Percentiles rank a stretch among this genome's conserved stretches.
Conservation (phyloP, 2,329 filamentous ascomycete species). For the Aphanocladium album region DNA sequence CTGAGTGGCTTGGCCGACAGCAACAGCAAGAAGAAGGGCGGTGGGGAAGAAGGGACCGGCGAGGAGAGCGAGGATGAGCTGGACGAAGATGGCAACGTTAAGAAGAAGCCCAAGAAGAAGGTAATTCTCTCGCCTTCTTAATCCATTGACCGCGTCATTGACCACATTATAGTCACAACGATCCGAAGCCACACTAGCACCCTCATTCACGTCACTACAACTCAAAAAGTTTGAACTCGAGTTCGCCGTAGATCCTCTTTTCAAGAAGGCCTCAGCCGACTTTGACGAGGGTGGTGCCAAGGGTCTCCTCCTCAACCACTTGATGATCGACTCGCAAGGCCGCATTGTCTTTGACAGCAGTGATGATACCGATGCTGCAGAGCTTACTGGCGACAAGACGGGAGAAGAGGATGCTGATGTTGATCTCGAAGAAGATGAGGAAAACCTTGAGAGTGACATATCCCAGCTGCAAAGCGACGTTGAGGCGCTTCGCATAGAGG, state of each 20-base stretch:
- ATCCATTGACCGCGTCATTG: too few relatives aligned
- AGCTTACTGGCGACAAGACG: conserved; percentile 60
- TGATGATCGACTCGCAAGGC: conserved; percentile 89
- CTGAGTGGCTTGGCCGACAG: conserved; percentile 90
- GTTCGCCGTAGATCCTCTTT: conserved; percentile 94
- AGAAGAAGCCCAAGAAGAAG: conserved; percentile 69
- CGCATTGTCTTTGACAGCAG: conserved; percentile 98
- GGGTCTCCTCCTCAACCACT: conserved; percentile 86
- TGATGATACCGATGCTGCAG: conserved; percentile 90
- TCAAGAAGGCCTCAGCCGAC: conserved; percentile 97
- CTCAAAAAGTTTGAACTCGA: conserved; percentile 97
- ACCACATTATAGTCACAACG: conserved; percentile 50
- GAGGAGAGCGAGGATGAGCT: conserved; percentile 62
- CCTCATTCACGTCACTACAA: conserved; percentile 81
- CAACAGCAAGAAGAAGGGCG: conserved; percentile 67
- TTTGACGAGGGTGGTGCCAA: conserved; percentile 98
- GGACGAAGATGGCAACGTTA: conserved; percentile 55
- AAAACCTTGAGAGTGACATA: conserved; percentile 25
- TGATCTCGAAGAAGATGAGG: conserved; percentile 33
- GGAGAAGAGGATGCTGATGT: conserved; percentile 35
- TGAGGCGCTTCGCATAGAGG: conserved; percentile 29
- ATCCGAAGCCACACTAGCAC: conserved; percentile 86
- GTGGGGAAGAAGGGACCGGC: conserved; percentile 60
- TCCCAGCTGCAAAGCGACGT: conserved; percentile 16
- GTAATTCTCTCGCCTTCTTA: conserved; percentile 35